Conservation (phyloP, 345 rosid genomes). For the Euphorbia pulcherrima region DNA sequence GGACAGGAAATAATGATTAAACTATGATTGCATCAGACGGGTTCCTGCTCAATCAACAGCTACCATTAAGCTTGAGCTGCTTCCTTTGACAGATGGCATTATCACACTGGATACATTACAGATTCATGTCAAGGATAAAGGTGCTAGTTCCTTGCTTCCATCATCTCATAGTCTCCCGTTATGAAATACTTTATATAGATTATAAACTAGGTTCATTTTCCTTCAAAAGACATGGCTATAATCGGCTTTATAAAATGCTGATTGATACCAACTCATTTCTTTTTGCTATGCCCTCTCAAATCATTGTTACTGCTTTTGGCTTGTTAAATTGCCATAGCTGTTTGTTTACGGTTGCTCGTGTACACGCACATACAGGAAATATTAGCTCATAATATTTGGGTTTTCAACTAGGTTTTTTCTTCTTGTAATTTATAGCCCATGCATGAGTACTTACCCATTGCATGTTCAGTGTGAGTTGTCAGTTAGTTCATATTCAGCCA, state of each 20-base stretch:
- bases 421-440: background rate
- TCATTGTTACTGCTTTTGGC: background rate
- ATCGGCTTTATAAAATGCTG: background rate
- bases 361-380: background rate
- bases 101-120: conserved; percentile 81
- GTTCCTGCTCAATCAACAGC: conserved; percentile 86
- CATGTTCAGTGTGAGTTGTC: background rate
- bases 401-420: background rate
- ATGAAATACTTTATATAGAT: background rate
- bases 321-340: background rate
- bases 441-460: background rate
- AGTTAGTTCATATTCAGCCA: background rate
- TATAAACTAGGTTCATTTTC: background rate
- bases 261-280: background rate
- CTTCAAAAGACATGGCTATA: background rate
- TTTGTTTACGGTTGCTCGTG: background rate
- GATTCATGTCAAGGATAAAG: conserved; percentile 91
- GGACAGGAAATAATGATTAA: conserved; percentile 10
- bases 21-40: conserved; percentile 51
- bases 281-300: background rate
- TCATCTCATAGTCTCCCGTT: background rate
- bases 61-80: conserved; percentile 85
- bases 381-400: background rate
- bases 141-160: conserved; percentile 28
- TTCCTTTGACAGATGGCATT: conserved; percentile 97